Percentiles rank a stretch among this genome's conserved stretches.
Evolutionary conservation across 768 basidiomycete species (phyloP).

Genomic region (Multifurca ochricompacta): DNA sequence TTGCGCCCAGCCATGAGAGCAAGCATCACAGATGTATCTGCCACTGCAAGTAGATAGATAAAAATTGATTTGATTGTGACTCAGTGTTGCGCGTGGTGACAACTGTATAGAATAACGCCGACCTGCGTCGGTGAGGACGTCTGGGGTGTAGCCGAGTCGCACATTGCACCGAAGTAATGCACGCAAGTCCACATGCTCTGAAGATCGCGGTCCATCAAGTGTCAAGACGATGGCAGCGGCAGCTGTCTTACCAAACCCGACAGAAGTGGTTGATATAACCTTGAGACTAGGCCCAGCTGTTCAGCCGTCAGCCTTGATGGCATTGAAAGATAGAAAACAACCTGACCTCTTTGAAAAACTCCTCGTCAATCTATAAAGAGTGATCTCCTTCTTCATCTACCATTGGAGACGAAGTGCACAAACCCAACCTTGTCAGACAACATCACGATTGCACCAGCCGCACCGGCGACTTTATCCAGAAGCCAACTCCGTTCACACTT

Average conservation of each 20-base stretch:
- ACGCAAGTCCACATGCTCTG: slow-evolving; percentile 75
- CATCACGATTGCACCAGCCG: slow-evolving; percentile 50
- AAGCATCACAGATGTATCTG: slow-evolving; percentile 86
- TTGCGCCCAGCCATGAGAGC: slow-evolving; percentile 91
- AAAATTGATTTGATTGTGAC: neutral
- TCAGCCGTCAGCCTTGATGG: neutral
- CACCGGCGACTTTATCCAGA: slow-evolving; percentile 60
- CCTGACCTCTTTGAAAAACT: slow-evolving; percentile 53
- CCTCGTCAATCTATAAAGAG: slow-evolving; percentile 53
- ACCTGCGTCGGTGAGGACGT: slow-evolving; percentile 90
- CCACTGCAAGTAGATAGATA: slow-evolving; percentile 53
- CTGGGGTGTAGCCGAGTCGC: slow-evolving; percentile 85
- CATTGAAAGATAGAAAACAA: neutral
- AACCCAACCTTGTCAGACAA: slow-evolving; percentile 58
- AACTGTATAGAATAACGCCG: slow-evolving; percentile 19
- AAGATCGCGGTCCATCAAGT: neutral
- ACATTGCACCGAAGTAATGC: slow-evolving; percentile 55
- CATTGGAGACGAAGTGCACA: slow-evolving; percentile 3
- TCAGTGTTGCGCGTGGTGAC: neutral
- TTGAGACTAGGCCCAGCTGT: slow-evolving; percentile 66
- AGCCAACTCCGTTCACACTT: slow-evolving; percentile 62
- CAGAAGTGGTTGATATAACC: slow-evolving; percentile 91
- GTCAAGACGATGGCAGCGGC: neutral
- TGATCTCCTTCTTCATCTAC: slow-evolving; percentile 1
- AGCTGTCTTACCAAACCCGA: slow-evolving; percentile 61